phyloP scores from a whole-genome alignment of 768 basidiomycete species.

The Rhodocollybia butyracea region DNA sequence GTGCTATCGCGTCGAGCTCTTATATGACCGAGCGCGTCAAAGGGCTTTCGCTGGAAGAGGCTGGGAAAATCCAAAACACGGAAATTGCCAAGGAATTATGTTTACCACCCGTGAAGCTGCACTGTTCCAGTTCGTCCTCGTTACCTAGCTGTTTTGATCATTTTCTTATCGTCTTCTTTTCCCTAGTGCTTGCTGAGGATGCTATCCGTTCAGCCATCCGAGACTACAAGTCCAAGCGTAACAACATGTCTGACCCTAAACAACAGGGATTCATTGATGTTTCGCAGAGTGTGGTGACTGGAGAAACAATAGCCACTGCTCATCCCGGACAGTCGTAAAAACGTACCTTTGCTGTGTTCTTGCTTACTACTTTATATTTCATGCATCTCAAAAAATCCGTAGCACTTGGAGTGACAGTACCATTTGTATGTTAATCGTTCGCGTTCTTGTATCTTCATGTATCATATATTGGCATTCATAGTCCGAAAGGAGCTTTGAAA shows the following conservation, averaged over 20 bases:
- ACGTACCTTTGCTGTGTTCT: background rate
- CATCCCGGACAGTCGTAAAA: slow-evolving; percentile 37
- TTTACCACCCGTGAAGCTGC: slow-evolving; percentile 93
- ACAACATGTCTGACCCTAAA: slow-evolving; percentile 43
- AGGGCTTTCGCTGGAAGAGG: slow-evolving; percentile 90
- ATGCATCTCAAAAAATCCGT: too few species aligned
- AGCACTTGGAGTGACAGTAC: background rate
- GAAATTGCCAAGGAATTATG: slow-evolving; percentile 98
- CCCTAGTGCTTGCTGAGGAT: slow-evolving; percentile 91
- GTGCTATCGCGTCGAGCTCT: slow-evolving; percentile 95
- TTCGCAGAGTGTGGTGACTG: slow-evolving; percentile 50
- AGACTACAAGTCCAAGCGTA: slow-evolving; percentile 88
- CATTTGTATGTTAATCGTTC: background rate
- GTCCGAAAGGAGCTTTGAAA: background rate
- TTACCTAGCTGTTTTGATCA: slow-evolving; percentile 5
- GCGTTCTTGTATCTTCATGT: background rate
- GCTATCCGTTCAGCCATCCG: slow-evolving; percentile 98
- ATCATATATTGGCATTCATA: background rate
- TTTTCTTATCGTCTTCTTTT: slow-evolving; percentile 7
- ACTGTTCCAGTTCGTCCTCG: slow-evolving; percentile 79
- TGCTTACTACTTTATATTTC: background rate
- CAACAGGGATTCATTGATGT: slow-evolving; percentile 71
- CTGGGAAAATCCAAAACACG: slow-evolving; percentile 96
- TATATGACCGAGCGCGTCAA: slow-evolving; percentile 99
- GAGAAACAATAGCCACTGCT: slow-evolving; percentile 51